Evolutionary conservation across 257 asterid genomes (phyloP).

Genomic region (Salvia rosmarinus): DNA sequence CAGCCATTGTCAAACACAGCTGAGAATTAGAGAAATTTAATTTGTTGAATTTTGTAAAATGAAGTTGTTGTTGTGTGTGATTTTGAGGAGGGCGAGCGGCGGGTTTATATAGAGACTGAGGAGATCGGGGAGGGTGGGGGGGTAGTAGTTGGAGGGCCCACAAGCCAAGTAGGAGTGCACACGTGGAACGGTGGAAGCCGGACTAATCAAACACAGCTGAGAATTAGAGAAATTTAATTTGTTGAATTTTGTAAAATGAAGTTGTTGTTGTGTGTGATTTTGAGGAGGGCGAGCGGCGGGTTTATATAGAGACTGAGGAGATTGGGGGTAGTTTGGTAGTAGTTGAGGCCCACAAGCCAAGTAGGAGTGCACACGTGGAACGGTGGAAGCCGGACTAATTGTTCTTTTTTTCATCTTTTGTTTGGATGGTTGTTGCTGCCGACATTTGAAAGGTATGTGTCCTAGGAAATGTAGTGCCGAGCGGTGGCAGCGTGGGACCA

Average conservation of each 20-base stretch:
- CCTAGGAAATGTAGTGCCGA: conserved; percentile 19
- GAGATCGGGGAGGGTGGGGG: no score
- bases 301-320: conserved; percentile 31
- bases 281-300: neutral
- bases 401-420: conserved; percentile 20
- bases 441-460: conserved; percentile 32
- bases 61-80: neutral
- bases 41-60: neutral
- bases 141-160: no score
- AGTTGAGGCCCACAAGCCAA: neutral
- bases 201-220: neutral
- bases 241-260: neutral
- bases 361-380: conserved; percentile 24
- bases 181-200: no score
- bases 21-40: neutral
- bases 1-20: conserved; percentile 40
- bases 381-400: conserved; percentile 28
- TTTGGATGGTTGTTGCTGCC: conserved; percentile 37
- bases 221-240: neutral
- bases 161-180: neutral
- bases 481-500: conserved; percentile 34
- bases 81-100: neutral
- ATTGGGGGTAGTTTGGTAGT: no score
- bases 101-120: conserved; percentile 33
- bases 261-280: neutral